Percentiles rank a stretch among this genome's conserved stretches.
Conservation (phyloP, 1,284 basidiomycete genomes). For the Serendipita sp. region DNA sequence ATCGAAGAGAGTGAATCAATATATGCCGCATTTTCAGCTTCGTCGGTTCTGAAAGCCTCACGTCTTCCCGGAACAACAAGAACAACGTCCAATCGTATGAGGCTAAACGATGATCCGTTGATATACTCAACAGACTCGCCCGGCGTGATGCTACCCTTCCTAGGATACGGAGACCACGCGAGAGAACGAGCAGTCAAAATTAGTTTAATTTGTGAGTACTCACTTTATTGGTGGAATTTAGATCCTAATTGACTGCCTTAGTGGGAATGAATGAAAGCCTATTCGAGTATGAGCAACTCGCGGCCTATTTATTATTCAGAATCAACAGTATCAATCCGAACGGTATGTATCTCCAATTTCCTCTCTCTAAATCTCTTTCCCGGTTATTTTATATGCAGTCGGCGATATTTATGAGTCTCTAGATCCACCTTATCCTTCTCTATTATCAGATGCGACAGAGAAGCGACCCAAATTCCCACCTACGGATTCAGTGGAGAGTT, state of each 20-base stretch:
- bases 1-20: background rate
- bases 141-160: constrained; percentile 91
- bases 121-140: constrained; percentile 95
- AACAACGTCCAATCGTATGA: constrained; percentile 68
- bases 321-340: constrained; percentile 64
- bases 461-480: constrained; percentile 40
- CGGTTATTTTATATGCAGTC: constrained; percentile 9
- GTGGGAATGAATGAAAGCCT: constrained; percentile 91
- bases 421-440: constrained; percentile 56
- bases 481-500: constrained; percentile 37
- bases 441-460: constrained; percentile 27
- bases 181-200: constrained; percentile 88
- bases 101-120: constrained; percentile 61
- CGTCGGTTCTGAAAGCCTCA: constrained; percentile 52
- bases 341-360: constrained; percentile 31
- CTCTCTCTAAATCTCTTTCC: constrained; percentile 12
- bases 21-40: background rate
- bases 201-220: constrained; percentile 66
- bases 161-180: constrained; percentile 73
- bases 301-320: constrained; percentile 79
- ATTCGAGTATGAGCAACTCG: constrained; percentile 74
- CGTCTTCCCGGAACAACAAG: constrained; percentile 81
- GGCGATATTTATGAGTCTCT: constrained; percentile 4
- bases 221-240: background rate
- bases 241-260: constrained; percentile 20